These are phyloP conservation scores for Biscutella laevigata DNA, from an alignment of 441 rosid genomes.

Conservation along the genomic window DNA sequence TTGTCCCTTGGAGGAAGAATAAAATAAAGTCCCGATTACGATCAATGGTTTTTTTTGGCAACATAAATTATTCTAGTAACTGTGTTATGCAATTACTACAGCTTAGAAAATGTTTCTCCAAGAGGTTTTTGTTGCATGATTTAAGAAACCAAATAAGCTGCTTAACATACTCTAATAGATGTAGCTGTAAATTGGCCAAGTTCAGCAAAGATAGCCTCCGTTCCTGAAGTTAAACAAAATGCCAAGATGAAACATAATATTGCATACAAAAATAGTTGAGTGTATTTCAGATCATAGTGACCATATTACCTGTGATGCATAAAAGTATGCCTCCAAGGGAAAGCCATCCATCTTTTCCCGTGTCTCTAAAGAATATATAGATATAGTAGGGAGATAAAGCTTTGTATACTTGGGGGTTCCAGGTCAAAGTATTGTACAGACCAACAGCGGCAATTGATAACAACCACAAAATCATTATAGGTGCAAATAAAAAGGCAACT, in stretches of 20 bases:
- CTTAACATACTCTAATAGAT: slow-evolving; percentile 56
- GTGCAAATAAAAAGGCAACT: slow-evolving; percentile 67
- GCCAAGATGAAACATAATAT: slow-evolving; percentile 17
- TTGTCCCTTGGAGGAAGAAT: neutral
- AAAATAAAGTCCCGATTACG: neutral
- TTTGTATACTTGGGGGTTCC: slow-evolving; percentile 65
- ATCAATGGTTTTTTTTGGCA: neutral
- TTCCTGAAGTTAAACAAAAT: slow-evolving; percentile 49
- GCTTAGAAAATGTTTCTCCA: neutral
- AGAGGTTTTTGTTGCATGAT: neutral
- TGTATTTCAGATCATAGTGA: neutral
- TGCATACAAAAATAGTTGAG: neutral
- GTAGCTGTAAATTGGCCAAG: slow-evolving; percentile 70
- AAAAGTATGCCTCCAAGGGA: slow-evolving; percentile 76
- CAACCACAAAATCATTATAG: slow-evolving; percentile 71
- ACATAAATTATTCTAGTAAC: neutral
- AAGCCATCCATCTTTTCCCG: slow-evolving; percentile 75
- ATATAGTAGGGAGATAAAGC: slow-evolving; percentile 83
- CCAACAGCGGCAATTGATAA: slow-evolving; percentile 58
- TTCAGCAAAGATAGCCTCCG: slow-evolving; percentile 71
- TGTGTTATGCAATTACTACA: neutral
- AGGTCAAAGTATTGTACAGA: slow-evolving; percentile 53
- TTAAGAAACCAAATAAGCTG: neutral
- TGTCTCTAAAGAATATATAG: slow-evolving; percentile 50
- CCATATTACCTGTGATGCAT: slow-evolving; percentile 61